These are phyloP conservation scores for Fusarium ambrosium DNA, from an alignment of 2,329 filamentous ascomycete species.

Conservation along the genomic window DNA sequence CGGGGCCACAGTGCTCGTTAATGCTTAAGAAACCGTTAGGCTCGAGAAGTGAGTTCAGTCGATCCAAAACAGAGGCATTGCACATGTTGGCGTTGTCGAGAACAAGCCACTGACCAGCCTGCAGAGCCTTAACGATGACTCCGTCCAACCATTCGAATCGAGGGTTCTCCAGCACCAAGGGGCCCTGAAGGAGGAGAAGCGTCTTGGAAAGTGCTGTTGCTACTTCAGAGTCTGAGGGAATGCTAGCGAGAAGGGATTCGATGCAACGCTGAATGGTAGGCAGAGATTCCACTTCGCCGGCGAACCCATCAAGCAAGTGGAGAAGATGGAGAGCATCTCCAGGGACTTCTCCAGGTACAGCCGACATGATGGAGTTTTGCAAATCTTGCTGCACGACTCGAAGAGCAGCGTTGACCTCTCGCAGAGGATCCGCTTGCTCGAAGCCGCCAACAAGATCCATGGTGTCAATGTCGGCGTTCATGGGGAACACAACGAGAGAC, in stretches of 20 bases:
- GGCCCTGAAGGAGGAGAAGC: conserved; percentile 63
- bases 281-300: conserved; percentile 56
- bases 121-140: conserved; percentile 86
- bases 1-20: conserved; percentile 89
- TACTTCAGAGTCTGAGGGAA: conserved; percentile 62
- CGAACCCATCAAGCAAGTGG: conserved; percentile 60
- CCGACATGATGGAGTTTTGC: conserved; percentile 62
- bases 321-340: conserved; percentile 64
- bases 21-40: conserved; percentile 89
- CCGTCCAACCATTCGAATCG: conserved; percentile 98
- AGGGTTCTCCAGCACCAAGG: conserved; percentile 75
- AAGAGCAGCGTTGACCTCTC: conserved; percentile 73
- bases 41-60: conserved; percentile 94
- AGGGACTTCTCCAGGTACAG: conserved; percentile 63
- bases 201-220: conserved; percentile 63
- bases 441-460: conserved; percentile 98
- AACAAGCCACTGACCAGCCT: conserved; percentile 91
- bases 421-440: conserved; percentile 88
- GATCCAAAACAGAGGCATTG: conserved; percentile 92
- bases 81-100: conserved; percentile 98
- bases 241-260: conserved; percentile 55
- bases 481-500: conserved; percentile 82
- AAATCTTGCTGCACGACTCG: conserved; percentile 65
- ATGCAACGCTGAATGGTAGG: conserved; percentile 55
- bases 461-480: conserved; percentile 96